These are phyloP conservation scores for Grigorovia yakushimaensis DNA, from an alignment of 805 yeast species.

Conservation along the genomic window DNA sequence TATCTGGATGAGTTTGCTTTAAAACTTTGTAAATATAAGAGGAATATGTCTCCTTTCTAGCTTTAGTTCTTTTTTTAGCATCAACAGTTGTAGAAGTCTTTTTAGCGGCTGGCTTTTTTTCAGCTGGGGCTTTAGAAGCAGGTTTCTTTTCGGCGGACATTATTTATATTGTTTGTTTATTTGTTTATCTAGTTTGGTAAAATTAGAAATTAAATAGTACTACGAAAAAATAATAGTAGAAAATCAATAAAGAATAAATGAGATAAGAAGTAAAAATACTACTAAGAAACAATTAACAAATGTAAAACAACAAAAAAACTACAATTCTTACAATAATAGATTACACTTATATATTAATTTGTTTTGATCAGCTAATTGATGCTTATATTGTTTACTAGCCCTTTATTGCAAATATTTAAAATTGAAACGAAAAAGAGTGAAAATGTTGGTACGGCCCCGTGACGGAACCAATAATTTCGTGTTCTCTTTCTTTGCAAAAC, in stretches of 20 bases:
- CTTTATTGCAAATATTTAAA: background rate
- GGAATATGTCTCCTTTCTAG: conserved; percentile 96
- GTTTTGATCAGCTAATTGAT: no score
- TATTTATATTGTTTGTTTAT: conserved; percentile 15
- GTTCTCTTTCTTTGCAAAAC: background rate
- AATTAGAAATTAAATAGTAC: background rate
- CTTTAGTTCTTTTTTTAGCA: conserved; percentile 81
- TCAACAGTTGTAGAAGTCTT: conserved; percentile 75
- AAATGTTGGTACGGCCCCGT: background rate
- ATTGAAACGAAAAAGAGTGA: background rate
- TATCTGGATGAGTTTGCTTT: conserved; percentile 98
- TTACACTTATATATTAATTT: background rate
- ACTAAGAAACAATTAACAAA: background rate
- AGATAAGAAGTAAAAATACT: no score
- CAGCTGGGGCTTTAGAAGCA: conserved; percentile 24
- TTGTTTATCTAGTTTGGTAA: background rate
- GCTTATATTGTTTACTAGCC: no score
- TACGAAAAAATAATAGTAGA: background rate
- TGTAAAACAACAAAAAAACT: background rate
- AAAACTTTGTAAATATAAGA: conserved; percentile 97
- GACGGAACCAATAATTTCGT: background rate
- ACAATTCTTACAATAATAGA: background rate
- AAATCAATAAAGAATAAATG: background rate
- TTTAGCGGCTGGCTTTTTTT: conserved; percentile 62
- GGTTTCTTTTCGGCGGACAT: conserved; percentile 63